Evolutionary conservation across 2,329 filamentous ascomycete species (phyloP), one percentile per base, ranked within the genome.

Genomic region (Aspergillus sp.): DNA sequence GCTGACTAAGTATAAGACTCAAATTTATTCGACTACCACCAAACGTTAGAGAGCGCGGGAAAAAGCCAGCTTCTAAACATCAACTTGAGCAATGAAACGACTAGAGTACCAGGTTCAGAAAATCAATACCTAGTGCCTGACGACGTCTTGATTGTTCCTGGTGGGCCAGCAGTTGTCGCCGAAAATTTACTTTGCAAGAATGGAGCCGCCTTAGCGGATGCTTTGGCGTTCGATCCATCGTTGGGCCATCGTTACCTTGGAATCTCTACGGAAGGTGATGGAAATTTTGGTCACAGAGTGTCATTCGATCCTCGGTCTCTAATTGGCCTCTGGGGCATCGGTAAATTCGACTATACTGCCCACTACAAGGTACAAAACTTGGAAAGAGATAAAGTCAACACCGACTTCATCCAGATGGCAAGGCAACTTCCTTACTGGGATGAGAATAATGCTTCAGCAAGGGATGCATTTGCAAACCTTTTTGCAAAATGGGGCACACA

Each of bases 201-300:
- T 24, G 47, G 47, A 49, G 47, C 47, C 20, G 47, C 47, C 5
- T 49, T 49, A 26, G 47, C 47, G 18, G 26, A 49, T 49, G 47
- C 11, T 49, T 49, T 49, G 47, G 47, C 26, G 26, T 22, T 26
- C 47, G 26, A 49, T 49, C 47, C 47, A 49, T 49, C 47, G 26
- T 49, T 49, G 47, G 47, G 47, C 47, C 47, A 49, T 49, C 47
- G 47, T 26, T 49, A 49, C 47, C 47, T 49, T 22, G 47, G 47
- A 26, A 49, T 49, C 47, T 49, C 47, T 22, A 49, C 47, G 20
- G 47, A 26, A 49, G 47, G 47, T 49, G 47, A 49, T 24, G 47
- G 47, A 49, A 49, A 24, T 12, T 49, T 49, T 49, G 47, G 47
- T 49, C 47, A 49, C 47, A 49, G 47, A 4, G 47, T 49, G 14